These are phyloP conservation scores for Panellus pusillus DNA, from an alignment of 768 basidiomycete genomes.

Conservation along the genomic window DNA sequence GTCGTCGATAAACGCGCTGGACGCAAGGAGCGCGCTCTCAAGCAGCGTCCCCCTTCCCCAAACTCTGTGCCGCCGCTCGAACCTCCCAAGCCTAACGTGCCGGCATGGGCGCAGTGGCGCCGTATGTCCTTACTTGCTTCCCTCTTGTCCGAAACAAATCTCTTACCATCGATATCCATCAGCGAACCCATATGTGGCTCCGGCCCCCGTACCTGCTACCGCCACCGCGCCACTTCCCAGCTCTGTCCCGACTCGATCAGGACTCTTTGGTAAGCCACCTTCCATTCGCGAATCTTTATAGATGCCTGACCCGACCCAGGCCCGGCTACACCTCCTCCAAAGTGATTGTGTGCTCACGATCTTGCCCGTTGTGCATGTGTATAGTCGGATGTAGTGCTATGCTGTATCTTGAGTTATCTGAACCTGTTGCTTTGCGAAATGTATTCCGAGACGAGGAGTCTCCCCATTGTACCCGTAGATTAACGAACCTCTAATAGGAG, in stretches of 20 bases:
- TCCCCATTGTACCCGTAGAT: background rate
- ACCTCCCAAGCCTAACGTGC: constrained; percentile 51
- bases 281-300: background rate
- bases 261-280: constrained; percentile 61
- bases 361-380: background rate
- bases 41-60: constrained; percentile 41
- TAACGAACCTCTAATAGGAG: no score
- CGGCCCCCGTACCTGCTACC: constrained; percentile 39
- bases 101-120: constrained; percentile 87
- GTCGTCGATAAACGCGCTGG: constrained; percentile 65
- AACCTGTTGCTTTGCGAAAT: background rate
- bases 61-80: constrained; percentile 43
- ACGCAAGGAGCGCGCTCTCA: constrained; percentile 47
- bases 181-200: constrained; percentile 69
- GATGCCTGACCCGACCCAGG: constrained; percentile 27
- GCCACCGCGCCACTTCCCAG: constrained; percentile 36
- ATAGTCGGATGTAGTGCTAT: background rate
- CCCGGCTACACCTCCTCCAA: constrained; percentile 47
- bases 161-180: background rate
- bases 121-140: constrained; percentile 45
- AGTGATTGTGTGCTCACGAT: constrained; percentile 26
- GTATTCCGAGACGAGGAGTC: background rate
- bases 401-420: background rate
- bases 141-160: background rate
- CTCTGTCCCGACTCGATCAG: constrained; percentile 53